phyloP scores from a whole-genome alignment of 2,329 filamentous ascomycete genomes.

The Trichoderma koningiopsis region DNA sequence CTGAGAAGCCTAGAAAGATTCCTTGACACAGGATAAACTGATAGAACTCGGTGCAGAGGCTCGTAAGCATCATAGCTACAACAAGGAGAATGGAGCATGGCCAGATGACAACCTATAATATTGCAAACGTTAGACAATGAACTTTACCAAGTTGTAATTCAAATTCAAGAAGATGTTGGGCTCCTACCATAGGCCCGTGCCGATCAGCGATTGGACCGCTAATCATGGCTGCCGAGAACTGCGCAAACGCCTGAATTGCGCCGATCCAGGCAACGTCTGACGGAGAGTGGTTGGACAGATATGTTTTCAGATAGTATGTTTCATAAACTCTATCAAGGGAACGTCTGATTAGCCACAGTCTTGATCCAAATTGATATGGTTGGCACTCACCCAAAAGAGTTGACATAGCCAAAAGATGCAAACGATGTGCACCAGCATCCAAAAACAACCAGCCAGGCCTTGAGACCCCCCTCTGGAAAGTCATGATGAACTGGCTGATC shows the following conservation, averaged over 20 bases:
- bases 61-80: conserved; percentile 20
- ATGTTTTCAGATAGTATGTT: conserved; percentile 10
- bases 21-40: conserved; percentile 16
- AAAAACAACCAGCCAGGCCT: conserved; percentile 15
- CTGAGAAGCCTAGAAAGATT: conserved; percentile 8
- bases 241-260: conserved; percentile 3
- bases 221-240: conserved; percentile 12
- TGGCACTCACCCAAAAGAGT: conserved; percentile 11
- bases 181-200: conserved; percentile 11
- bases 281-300: background rate
- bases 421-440: conserved; percentile 17
- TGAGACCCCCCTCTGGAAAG: conserved; percentile 3
- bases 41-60: conserved; percentile 14
- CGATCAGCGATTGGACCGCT: conserved; percentile 6
- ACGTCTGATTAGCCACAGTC: background rate
- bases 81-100: conserved; percentile 6
- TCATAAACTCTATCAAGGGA: conserved; percentile 11
- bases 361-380: background rate
- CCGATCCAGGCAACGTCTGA: conserved; percentile 18
- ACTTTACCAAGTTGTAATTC: background rate
- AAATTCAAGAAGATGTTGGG: background rate
- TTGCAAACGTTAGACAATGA: background rate
- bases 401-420: conserved; percentile 9
- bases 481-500: background rate
- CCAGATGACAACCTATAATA: background rate